Evolutionary conservation across 371 early-diverging fungal genomes (phyloP), one percentile per base, ranked within the genome.

Genomic region (Phascolomyces articulosus): DNA sequence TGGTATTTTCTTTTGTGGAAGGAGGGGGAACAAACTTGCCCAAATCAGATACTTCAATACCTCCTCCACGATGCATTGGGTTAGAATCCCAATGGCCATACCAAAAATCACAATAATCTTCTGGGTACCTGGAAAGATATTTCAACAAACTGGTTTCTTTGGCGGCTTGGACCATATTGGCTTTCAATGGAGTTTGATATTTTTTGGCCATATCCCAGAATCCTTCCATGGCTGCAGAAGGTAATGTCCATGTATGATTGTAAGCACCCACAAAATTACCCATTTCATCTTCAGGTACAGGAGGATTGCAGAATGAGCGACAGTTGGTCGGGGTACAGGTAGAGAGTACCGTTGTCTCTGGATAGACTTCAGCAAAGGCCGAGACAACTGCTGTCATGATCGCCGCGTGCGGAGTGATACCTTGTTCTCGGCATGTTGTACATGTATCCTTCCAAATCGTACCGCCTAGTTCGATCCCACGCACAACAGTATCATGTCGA

Each of bases 21-120:
- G n/a, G n/a, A n/a, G 44, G 44, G 16, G n/a, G 44, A 44, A 44
- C 44, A 28, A 71, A 68, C 47, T 55, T 56, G 10, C 79, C 82
- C 2, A 82, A 66, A 69, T 82, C 82, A 9, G 79, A 78, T 0
- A 73, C 55, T 34, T 82, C 82, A 4, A 82, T n/a, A 11, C 82
- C 79, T n/a, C 79, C 82, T 1, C 62, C 15, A 53, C 82, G 73
- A 0, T 75, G 73, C 63, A 79, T 61, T 15, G n/a, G 24, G 41
- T 41, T 55, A 6, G 7, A 20, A 15, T 61, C 27, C 10, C 58
- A 40, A 20, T 62, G 65, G 15, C 67, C 62, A 1, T 64, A 44
- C 68, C 68, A 75, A 51, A 68, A 75, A 6, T 78, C 62, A 40
- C 53, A 49, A 55, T 71, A 82, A 3, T 68, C 72, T 0, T 68